Evolutionary conservation across 2,329 filamentous ascomycete genomes (phyloP), one percentile per base, ranked within the genome.

Genomic region (Verticillium dahliae): DNA sequence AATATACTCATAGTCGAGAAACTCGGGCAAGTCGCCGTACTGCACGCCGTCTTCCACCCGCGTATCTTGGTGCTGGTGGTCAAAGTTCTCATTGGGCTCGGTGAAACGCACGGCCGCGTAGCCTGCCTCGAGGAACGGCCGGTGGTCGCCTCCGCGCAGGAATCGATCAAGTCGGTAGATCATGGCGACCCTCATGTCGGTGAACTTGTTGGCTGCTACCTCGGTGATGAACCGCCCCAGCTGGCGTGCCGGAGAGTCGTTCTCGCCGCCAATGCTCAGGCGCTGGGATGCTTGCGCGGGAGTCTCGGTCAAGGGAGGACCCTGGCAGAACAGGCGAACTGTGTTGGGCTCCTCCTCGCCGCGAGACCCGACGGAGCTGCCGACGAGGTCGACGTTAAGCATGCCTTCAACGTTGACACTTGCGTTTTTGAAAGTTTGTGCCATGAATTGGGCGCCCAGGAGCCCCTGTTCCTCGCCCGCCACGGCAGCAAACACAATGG

Each of bases 381-480:
- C 84, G 6, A 86, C 79, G 61, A 85, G 84, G 70, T 86, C 83
- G 72, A 82, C 81, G 65, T 80, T 86, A 60, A 83, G 77, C 76
- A 85, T 84, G 14, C 78, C 83, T 70, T 84, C 81, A 3, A 86
- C 81, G 67, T 85, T 80, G 9, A 78, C 77, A 56, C 74, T 80
- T 6, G 76, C 72, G 65, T 83, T 82, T 37, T 78, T 79, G 58
- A 83, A 77, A 0, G 78, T 81, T 66, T 81, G 77, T 1, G 84
- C 83, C 5, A 85, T 73, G 70, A 80, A 80, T 3, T 73, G 72
- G 4, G 81, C 73, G 3, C 84, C 84, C 60, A 81, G 81, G 2
- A 85, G 76, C 5, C 74, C 75, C 72, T 86, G 83, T 64, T 86
- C 84, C 69, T 86, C 84, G 14, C 82, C 84, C 1, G 84, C 81